These are phyloP conservation scores for Pleochaeta shiraiana DNA, from an alignment of 2,329 filamentous ascomycete species.

Conservation along the genomic window DNA sequence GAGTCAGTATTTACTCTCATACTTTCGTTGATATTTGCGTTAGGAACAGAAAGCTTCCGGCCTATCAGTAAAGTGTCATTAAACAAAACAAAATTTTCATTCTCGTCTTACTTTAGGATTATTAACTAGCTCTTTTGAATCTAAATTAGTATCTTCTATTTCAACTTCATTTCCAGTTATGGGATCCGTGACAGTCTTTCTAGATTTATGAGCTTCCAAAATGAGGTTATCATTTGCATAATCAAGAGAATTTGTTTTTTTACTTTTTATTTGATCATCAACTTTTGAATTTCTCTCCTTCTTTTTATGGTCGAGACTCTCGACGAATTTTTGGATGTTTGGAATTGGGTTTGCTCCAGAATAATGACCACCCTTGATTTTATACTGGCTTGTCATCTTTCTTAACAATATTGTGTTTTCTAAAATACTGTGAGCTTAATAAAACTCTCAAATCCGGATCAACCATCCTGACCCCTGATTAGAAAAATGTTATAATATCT, in stretches of 20 bases:
- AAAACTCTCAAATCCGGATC: no score
- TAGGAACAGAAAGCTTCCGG: constrained; percentile 55
- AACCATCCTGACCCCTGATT: no score
- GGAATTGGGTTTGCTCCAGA: constrained; percentile 68
- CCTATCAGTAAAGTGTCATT: not conserved
- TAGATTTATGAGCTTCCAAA: constrained; percentile 20
- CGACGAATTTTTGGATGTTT: constrained; percentile 67
- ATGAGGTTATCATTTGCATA: constrained; percentile 23
- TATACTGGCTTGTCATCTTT: no score
- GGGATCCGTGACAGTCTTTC: constrained; percentile 57
- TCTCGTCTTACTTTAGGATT: constrained; percentile 38
- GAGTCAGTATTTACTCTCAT: constrained; percentile 51
- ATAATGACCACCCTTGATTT: constrained; percentile 39
- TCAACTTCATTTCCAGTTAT: constrained; percentile 70
- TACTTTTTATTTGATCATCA: constrained; percentile 29
- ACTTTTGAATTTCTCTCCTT: constrained; percentile 49
- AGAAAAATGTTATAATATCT: no score
- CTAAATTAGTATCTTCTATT: constrained; percentile 59
- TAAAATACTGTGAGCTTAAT: no score
- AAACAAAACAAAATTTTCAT: not conserved
- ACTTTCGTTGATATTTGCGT: constrained; percentile 62
- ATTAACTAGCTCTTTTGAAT: constrained; percentile 46
- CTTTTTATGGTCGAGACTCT: constrained; percentile 60
- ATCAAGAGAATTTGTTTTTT: constrained; percentile 19
- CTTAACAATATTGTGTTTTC: no score